Base-by-base conservation (phyloP, 2,329 filamentous ascomycete species). In the Bipolaris oryzae region DNA sequence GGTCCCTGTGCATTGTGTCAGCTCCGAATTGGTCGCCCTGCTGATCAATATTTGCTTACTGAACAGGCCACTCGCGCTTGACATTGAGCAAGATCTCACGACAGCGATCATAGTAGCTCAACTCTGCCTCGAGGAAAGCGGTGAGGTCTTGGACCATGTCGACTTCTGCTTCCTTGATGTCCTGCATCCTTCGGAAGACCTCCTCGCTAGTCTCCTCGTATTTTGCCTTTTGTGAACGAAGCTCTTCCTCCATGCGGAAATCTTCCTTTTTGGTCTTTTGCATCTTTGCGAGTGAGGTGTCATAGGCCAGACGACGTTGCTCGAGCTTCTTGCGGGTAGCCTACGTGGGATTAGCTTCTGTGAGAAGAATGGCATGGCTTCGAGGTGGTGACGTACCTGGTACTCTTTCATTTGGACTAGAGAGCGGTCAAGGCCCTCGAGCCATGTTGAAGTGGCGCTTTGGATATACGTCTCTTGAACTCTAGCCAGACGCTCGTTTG, bases 381-480 rank as follows among this genome's bases (percentile, higher is more conserved):
- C 18, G 7, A 11, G 31, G 34, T 15, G 53, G 9, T 23, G 48
- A 74, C 84, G 52, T 82, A 94, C 90, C 84, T 97, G 92, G 70
- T 96, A 98, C 73, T 98, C 95, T 76, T 96, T 97, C 91, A 98
- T 94, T 84, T 96, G 95, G 34, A 91, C 88, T 50, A 96, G 78
- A 23, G 90, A 96, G 64, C 92, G 84, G 76, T 98, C 94, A 20
- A 96, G 81, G n/a, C 90, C 92, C 75, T 97, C 92, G 55, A 96
- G 82, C 94, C 94, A 97, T 74, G 85, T 89, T 33, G 86, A 84
- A 15, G 90, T 96, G 60, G 92, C 89, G 68, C 90, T 85, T 33
- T 86, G 83, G 43, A 92, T 86, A 71, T 94, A 96, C 21, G 83
- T 86, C 74, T 96, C 94, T 77, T 98, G 94, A 53, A 92, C 85